Percentiles rank a stretch among this genome's conserved stretches.
phyloP scores from a whole-genome alignment of 2,329 filamentous ascomycete genomes.

The Neonectria punicea region DNA sequence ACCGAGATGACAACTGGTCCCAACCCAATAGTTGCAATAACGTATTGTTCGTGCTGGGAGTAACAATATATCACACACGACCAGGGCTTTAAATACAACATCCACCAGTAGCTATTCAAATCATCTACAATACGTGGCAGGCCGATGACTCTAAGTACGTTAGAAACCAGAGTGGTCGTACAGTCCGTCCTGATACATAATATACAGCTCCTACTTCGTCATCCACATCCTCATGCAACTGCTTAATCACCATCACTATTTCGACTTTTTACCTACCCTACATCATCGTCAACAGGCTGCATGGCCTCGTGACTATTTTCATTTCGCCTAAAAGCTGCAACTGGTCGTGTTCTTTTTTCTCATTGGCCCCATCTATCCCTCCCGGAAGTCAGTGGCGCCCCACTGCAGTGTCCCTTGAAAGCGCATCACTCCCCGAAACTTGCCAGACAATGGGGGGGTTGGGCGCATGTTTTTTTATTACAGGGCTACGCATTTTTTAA shows the following conservation, averaged over 20 bases:
- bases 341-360: not conserved
- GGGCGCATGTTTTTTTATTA: slow-evolving; percentile 30
- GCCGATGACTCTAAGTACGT: too few relatives aligned
- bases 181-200: not conserved
- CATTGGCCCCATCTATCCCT: not conserved
- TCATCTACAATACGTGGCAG: too few relatives aligned
- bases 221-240: not conserved
- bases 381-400: not conserved
- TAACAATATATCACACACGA: too few relatives aligned
- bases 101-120: too few relatives aligned
- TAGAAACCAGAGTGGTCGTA: too few relatives aligned
- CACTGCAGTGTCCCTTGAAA: not conserved
- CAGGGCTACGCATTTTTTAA: slow-evolving; percentile 27
- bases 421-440: slow-evolving; percentile 5
- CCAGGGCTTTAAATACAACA: too few relatives aligned
- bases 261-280: not conserved
- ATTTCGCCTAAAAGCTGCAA: not conserved
- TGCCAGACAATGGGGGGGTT: slow-evolving; percentile 23
- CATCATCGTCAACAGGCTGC: not conserved
- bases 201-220: not conserved
- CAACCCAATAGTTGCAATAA: too few relatives aligned
- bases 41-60: too few relatives aligned
- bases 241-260: not conserved
- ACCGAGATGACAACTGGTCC: too few relatives aligned
- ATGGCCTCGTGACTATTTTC: not conserved